Conservation (phyloP, 768 basidiomycete genomes). For the Russula brevipes region DNA sequence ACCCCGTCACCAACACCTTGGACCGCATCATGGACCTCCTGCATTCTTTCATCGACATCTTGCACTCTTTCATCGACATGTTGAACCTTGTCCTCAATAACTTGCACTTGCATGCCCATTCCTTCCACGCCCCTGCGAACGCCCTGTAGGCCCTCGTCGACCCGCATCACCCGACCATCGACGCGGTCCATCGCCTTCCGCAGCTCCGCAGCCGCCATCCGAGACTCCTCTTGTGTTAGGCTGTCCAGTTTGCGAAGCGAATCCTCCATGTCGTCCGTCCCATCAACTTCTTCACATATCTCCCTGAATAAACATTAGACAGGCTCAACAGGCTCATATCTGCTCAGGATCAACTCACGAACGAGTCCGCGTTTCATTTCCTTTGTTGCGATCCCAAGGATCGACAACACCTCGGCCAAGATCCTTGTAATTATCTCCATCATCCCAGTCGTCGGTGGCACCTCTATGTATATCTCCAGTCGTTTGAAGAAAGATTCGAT, state of each 20-base stretch:
- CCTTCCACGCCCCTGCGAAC: background rate
- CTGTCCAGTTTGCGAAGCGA: background rate
- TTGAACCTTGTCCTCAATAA: too few species aligned
- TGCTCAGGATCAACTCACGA: background rate
- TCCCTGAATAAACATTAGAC: background rate
- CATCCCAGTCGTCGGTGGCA: background rate
- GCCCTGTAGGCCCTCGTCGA: background rate
- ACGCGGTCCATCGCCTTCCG: background rate
- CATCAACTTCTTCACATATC: background rate
- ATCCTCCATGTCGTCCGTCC: background rate
- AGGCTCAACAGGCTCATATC: background rate
- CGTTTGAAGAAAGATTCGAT: background rate
- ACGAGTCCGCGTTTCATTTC: background rate
- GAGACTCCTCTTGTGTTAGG: background rate
- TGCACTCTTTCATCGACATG: too few species aligned
- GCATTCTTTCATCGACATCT: background rate
- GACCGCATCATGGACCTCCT: background rate
- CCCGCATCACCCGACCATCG: too few species aligned
- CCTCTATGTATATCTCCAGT: background rate
- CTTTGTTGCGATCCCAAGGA: background rate
- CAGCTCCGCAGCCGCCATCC: background rate
- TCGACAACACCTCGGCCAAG: constrained; percentile 3
- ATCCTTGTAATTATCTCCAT: background rate
- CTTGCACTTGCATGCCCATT: background rate
- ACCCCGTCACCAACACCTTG: background rate